Percentiles rank a stretch among this genome's conserved stretches.
Evolutionary conservation across 768 basidiomycete species (phyloP).

Genomic region (Scleroderma citrinum): DNA sequence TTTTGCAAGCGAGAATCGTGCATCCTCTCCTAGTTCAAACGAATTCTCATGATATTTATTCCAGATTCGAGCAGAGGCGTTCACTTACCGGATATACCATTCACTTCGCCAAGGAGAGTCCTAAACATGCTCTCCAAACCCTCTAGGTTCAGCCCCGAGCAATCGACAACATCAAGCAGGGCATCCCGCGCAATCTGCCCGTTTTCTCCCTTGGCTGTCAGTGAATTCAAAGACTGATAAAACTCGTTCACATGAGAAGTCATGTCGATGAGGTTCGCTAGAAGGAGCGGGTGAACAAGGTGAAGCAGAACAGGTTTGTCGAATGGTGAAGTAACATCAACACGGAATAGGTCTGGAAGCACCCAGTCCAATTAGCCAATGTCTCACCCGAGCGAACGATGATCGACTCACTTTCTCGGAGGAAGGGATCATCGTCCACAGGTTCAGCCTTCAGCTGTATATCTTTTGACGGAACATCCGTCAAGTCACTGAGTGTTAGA

Average conservation of each 20-base stretch:
- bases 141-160: constrained; percentile 57
- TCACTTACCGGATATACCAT: constrained; percentile 17
- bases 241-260: constrained; percentile 56
- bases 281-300: constrained; percentile 54
- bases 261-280: constrained; percentile 45
- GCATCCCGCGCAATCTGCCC: constrained; percentile 59
- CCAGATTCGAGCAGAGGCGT: constrained; percentile 5
- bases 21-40: constrained; percentile 40
- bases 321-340: constrained; percentile 15
- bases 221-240: constrained; percentile 44
- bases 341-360: constrained; percentile 13
- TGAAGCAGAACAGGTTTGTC: constrained; percentile 46
- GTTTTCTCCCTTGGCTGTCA: constrained; percentile 54
- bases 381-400: constrained; percentile 32
- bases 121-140: constrained; percentile 45
- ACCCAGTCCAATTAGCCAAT: constrained; percentile 40
- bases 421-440: constrained; percentile 22
- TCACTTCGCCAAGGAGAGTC: constrained; percentile 24
- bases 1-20: constrained; percentile 48
- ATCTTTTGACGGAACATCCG: constrained; percentile 6
- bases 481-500: constrained; percentile 29
- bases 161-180: constrained; percentile 56
- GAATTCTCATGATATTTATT: neutral
- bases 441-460: constrained; percentile 23
- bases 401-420: constrained; percentile 18